These are phyloP conservation scores for Chlamydomonas sp. DNA, from an alignment of 139 green algal genomes.

Conservation along the genomic window DNA sequence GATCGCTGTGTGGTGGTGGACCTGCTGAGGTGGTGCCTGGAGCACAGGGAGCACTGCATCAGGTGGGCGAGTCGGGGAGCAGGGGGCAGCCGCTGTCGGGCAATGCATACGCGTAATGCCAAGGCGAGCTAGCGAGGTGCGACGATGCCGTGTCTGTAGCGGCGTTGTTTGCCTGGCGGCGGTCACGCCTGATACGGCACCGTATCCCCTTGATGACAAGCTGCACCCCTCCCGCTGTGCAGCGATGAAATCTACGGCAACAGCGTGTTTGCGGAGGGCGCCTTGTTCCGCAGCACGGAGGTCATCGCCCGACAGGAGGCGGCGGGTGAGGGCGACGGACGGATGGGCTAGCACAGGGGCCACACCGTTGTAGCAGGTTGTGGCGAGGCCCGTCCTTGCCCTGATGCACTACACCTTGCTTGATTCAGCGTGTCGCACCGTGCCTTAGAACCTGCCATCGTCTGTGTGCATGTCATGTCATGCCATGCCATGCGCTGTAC, in stretches of 20 bases:
- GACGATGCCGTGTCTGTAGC: neutral
- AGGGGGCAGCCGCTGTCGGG: neutral
- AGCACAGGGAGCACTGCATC: slow-evolving; percentile 68
- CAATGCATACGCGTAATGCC: neutral
- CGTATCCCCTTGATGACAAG: no score
- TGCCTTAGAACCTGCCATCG: no score
- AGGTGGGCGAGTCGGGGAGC: slow-evolving; percentile 44
- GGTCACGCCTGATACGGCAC: no score
- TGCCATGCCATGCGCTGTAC: no score
- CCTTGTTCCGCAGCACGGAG: slow-evolving; percentile 52
- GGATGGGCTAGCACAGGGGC: neutral
- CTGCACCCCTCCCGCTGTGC: neutral
- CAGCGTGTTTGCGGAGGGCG: slow-evolving; percentile 60
- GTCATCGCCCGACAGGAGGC: slow-evolving; percentile 55
- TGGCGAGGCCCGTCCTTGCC: neutral
- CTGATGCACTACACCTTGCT: neutral
- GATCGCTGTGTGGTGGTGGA: slow-evolving; percentile 40
- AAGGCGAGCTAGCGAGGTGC: neutral
- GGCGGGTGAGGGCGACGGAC: slow-evolving; percentile 9
- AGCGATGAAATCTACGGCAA: slow-evolving; percentile 87
- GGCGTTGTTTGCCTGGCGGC: no score
- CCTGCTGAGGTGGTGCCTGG: slow-evolving; percentile 72
- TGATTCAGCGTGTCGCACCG: no score
- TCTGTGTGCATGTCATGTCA: no score
- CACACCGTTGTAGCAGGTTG: neutral